These are phyloP conservation scores for Coix lacrymajobi DNA, from an alignment of 176 grass and related monocot species.

Conservation along the genomic window DNA sequence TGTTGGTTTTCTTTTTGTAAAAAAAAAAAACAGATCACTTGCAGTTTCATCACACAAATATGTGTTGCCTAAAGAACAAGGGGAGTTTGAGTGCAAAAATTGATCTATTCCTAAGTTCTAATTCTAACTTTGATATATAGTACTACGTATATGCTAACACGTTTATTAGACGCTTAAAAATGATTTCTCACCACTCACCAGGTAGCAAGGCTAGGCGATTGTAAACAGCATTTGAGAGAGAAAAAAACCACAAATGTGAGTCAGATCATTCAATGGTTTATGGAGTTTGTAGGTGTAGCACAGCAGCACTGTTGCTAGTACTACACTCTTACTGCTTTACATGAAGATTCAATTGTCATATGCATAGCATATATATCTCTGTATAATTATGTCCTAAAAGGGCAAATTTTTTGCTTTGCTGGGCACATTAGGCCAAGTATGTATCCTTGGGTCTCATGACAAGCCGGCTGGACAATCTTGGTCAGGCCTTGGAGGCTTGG, in stretches of 20 bases:
- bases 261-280: neutral
- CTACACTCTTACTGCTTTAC: conserved; percentile 1
- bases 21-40: neutral
- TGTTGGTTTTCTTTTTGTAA: neutral
- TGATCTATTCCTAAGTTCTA: neutral
- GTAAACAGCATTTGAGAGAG: neutral
- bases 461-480: neutral
- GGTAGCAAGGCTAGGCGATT: neutral
- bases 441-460: neutral
- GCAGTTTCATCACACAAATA: neutral
- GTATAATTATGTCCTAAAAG: too few relatives aligned
- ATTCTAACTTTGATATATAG: neutral
- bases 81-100: neutral
- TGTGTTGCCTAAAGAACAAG: neutral
- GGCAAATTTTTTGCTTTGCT: too few relatives aligned
- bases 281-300: neutral
- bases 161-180: too few relatives aligned
- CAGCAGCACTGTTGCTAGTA: conserved; percentile 22
- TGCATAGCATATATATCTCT: too few relatives aligned
- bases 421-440: too few relatives aligned
- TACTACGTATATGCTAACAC: too few relatives aligned
- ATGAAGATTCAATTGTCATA: too few relatives aligned
- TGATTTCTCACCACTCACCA: too few relatives aligned
- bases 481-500: neutral
- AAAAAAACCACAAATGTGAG: neutral